Percentiles rank a stretch among this genome's conserved stretches.
Evolutionary conservation across 805 yeast species (phyloP).

Genomic region (Ogataea neopini): DNA sequence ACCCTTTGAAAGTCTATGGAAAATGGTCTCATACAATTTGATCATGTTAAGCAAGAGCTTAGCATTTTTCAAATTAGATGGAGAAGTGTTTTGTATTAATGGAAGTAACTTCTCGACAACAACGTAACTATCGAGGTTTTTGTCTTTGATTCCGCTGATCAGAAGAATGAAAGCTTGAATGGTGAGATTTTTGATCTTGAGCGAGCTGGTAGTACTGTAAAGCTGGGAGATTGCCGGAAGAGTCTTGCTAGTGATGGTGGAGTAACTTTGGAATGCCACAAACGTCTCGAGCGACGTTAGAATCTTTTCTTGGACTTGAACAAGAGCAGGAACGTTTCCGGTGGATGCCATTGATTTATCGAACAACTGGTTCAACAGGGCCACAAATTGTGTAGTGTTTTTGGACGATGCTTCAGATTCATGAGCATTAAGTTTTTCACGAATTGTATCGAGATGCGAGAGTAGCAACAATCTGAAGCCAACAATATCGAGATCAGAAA

Average conservation of each 20-base stretch:
- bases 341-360: conserved; percentile 31
- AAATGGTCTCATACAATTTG: conserved; percentile 32
- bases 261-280: conserved; percentile 38
- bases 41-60: conserved; percentile 33
- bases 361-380: conserved; percentile 34
- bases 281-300: conserved; percentile 30
- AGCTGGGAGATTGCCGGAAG: conserved; percentile 71
- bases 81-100: conserved; percentile 46
- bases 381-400: conserved; percentile 29
- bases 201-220: conserved; percentile 81
- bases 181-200: conserved; percentile 73
- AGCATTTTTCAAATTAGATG: conserved; percentile 33
- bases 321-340: conserved; percentile 17
- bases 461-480: conserved; percentile 34
- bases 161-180: conserved; percentile 59
- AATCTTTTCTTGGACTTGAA: conserved; percentile 37
- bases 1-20: conserved; percentile 26
- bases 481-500: conserved; percentile 29
- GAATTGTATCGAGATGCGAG: conserved; percentile 30
- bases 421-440: conserved; percentile 31
- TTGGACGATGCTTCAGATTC: conserved; percentile 25
- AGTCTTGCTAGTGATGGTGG: conserved; percentile 71
- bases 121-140: conserved; percentile 67
- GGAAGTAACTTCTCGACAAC: conserved; percentile 83
- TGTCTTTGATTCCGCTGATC: conserved; percentile 42